phyloP scores from a whole-genome alignment of 2,329 filamentous ascomycete species.

The Aspergillus sp. region DNA sequence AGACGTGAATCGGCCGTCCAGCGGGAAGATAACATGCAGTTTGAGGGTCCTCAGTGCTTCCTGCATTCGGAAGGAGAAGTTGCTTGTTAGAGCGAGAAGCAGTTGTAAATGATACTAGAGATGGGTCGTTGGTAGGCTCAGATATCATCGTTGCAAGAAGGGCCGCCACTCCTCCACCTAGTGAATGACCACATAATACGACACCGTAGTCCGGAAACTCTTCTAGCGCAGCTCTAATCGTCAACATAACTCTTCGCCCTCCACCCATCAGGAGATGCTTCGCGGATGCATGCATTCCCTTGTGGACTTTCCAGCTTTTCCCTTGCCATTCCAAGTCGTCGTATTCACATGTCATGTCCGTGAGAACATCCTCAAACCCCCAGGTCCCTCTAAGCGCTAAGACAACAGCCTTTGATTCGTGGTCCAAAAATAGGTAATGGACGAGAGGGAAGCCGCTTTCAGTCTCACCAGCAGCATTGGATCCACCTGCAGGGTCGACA shows the following conservation, averaged over 20 bases:
- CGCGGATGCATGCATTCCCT: conserved; percentile 72
- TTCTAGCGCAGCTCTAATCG: conserved; percentile 64
- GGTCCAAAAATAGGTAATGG: conserved; percentile 71
- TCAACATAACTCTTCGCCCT: conserved; percentile 66
- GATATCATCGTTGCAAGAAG: conserved; percentile 70
- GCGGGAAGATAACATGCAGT: conserved; percentile 57
- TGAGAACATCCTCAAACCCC: conserved; percentile 71
- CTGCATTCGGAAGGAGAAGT: not conserved
- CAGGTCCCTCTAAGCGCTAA: conserved; percentile 71
- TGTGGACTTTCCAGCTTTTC: conserved; percentile 67
- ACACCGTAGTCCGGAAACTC: conserved; percentile 69
- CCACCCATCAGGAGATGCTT: conserved; percentile 66
- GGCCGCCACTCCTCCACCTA: conserved; percentile 69
- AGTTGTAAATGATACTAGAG: conserved; percentile 63
- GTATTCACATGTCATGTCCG: conserved; percentile 73
- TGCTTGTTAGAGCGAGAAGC: conserved; percentile 44
- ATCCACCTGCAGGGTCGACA: conserved; percentile 66
- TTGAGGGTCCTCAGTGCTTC: conserved; percentile 19
- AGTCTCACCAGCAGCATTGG: conserved; percentile 64
- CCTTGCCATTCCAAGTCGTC: conserved; percentile 61
- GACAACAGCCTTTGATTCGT: conserved; percentile 69
- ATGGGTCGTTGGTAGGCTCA: conserved; percentile 53
- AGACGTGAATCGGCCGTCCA: conserved; percentile 73
- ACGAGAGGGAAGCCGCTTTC: conserved; percentile 68
- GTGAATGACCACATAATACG: conserved; percentile 67